These are phyloP conservation scores for Sporothrix pallida DNA, from an alignment of 2,329 filamentous ascomycete genomes.

Conservation along the genomic window DNA sequence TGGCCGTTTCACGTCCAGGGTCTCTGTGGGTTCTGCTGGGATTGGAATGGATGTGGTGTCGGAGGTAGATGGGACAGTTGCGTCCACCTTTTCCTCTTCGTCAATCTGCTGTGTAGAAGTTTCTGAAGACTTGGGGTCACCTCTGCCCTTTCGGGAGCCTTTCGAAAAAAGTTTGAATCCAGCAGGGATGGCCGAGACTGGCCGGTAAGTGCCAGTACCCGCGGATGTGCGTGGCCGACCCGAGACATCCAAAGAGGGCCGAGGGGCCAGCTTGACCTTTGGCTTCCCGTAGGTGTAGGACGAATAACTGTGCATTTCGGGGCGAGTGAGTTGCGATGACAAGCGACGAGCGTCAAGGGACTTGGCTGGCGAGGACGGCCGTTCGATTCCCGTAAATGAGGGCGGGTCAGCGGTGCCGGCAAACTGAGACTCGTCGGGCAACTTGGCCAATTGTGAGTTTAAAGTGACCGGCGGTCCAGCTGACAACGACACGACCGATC, in stretches of 20 bases:
- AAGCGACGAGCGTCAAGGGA: conserved; percentile 53
- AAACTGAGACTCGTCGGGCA: conserved; percentile 58
- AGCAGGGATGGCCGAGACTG: conserved; percentile 78
- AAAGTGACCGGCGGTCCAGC: conserved; percentile 53
- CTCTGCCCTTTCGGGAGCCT: conserved; percentile 56
- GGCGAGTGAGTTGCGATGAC: conserved; percentile 59
- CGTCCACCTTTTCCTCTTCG: conserved; percentile 12
- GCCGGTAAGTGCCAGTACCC: conserved; percentile 66
- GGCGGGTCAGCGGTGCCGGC: conserved; percentile 54
- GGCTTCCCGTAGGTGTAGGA: conserved; percentile 66
- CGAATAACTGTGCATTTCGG: conserved; percentile 57
- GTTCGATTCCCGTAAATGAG: conserved; percentile 30
- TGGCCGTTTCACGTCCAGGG: conserved; percentile 43
- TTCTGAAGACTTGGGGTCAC: conserved; percentile 43
- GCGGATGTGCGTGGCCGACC: conserved; percentile 66
- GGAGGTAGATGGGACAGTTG: not conserved
- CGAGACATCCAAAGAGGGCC: conserved; percentile 73
- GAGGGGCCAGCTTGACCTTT: conserved; percentile 87
- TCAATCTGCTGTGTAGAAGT: conserved; percentile 17
- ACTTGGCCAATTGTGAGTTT: conserved; percentile 58
- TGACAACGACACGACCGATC: conserved; percentile 37
- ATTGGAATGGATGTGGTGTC: conserved; percentile 42
- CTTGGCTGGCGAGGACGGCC: conserved; percentile 56
- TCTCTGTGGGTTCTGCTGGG: conserved; percentile 44
- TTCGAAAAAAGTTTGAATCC: conserved; percentile 75